Base-by-base conservation (phyloP, 495 filamentous ascomycete genomes). In the Hypoxylon cercidicola region DNA sequence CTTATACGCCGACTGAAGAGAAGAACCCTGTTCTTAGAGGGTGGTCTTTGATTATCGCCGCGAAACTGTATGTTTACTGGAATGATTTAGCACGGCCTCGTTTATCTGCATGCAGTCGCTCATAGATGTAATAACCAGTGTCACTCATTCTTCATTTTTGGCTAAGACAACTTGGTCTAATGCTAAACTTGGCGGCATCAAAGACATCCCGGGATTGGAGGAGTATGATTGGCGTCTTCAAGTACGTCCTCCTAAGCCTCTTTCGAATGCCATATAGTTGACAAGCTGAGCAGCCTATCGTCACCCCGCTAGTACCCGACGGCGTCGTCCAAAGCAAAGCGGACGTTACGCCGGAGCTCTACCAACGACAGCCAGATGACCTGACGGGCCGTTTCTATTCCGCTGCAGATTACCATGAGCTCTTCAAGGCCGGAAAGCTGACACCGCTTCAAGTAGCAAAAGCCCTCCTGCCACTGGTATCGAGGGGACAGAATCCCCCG, bases 381-480 rank as follows among this genome's bases (percentile, higher is more conserved):
- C 73, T 74, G 62, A 75, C 60, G 0, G 76, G 76, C 7, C 78
- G 80, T 13, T 91, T 90, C 71, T 84, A 87, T 72, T 91, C 89
- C 9, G 85, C 86, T 1, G 80, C 84, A n/a, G 90, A 96, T 70
- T 97, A 92, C 68, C 88, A 91, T 66, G 82, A 81, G 20, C 81
- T 89, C 7, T 98, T 91, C 74, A 79, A 81, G 44, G 83, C 85
- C 0, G 89, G 89, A 10, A 78, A 83, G 25, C 67, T 89, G 37
- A 94, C 92, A 0, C 94, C 94, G 0, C 78, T 84, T 0, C 81
- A 83, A 19, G 90, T 98, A 2, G 85, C 80, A 11, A 84, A 91
- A 71, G 80, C 85, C 0, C 74, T 97, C 39, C 80, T 97, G 1
- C 86, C 88, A 6, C 74, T 94, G 21, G 85, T 95, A 55, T 82